Base-by-base conservation (phyloP, 176 grass and related monocot genomes). In the barley (Hordeum vulgare) region DNA sequence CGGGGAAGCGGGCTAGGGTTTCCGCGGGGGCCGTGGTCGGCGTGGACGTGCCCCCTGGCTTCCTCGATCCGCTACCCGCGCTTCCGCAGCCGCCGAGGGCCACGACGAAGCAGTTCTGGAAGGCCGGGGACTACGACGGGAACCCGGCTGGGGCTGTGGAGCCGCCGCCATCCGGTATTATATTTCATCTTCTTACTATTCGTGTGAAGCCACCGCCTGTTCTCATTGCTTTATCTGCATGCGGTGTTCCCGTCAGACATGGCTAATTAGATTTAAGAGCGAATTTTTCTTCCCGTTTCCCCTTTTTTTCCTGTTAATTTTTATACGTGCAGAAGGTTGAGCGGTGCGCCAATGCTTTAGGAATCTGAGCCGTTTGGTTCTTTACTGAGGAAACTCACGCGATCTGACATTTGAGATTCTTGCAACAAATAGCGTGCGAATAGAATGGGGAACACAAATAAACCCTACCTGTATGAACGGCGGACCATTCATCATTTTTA, bases 31-130 rank as follows among this genome's bases (percentile, higher is more conserved):
- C 40, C 34, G 74, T 21, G 34, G 78, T 20, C 11, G 51, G 21
- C n/a, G 65, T 76, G n/a, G 88, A 49, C 64, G 44, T 98, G 27
- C 96, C 96, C 1, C 62, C 77, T 1, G 96, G 91, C 0, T 98
- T 98, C 49, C 96, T 98, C 11, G 96, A 88, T 15, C 96, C 93
- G 5, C 86, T 97, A 23, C 81, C 86, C 20, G 78, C 58, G 26
- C 69, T 62, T 21, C 33, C 41, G 42, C 75, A 26, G 49, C 24
- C 66, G 23, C 71, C 77, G 27, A 63, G 35, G n/a, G 39, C 67
- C 27, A 68, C 73, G 58, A 90, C 79, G 18, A 99, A 94, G 89
- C 96, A 99, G 89, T 99, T 99, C 71, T 99, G 96, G 93, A 99
- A 99, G 89, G 93, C 91, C 4, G 96, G 96, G 69, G 96, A 99